Conservation (phyloP, 768 basidiomycete genomes). For the Boletus tomentosulus region DNA sequence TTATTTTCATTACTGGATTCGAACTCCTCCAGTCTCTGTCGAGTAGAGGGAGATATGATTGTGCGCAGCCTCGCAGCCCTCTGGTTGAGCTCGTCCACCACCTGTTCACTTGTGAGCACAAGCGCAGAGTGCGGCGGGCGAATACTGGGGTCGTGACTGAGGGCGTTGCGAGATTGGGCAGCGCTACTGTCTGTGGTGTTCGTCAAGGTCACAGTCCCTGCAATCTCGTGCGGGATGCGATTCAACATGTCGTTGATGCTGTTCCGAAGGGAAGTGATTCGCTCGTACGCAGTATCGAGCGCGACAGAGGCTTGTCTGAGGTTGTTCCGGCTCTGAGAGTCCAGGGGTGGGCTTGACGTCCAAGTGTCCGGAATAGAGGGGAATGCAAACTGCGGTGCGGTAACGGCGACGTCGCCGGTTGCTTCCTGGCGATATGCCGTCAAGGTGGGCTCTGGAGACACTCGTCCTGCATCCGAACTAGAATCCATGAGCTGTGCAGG, state of each 20-base stretch:
- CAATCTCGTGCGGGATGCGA: slow-evolving; percentile 36
- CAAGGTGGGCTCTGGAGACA: slow-evolving; percentile 11
- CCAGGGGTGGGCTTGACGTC: slow-evolving; percentile 11
- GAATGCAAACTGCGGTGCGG: slow-evolving; percentile 5
- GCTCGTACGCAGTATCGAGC: slow-evolving; percentile 51
- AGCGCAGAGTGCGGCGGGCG: slow-evolving; percentile 30
- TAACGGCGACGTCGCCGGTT: slow-evolving; percentile 4
- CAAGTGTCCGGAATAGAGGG: slow-evolving; percentile 9
- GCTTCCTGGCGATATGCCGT: slow-evolving; percentile 12
- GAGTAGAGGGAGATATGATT: slow-evolving; percentile 26
- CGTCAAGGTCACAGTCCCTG: slow-evolving; percentile 8
- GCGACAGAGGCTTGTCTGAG: slow-evolving; percentile 51
- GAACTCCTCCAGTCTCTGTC: slow-evolving; percentile 33
- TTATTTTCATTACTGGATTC: slow-evolving; percentile 15
- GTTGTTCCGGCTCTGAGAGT: slow-evolving; percentile 31
- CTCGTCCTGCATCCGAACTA: slow-evolving; percentile 6
- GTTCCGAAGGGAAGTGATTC: slow-evolving; percentile 51
- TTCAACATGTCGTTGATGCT: slow-evolving; percentile 43
- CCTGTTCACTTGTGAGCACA: slow-evolving; percentile 27
- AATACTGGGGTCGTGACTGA: slow-evolving; percentile 20
- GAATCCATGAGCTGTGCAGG: slow-evolving; percentile 19
- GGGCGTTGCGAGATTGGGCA: slow-evolving; percentile 9
- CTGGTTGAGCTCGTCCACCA: slow-evolving; percentile 24
- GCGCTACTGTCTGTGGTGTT: slow-evolving; percentile 1
- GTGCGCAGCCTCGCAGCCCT: slow-evolving; percentile 29